Percentiles rank a stretch among this genome's conserved stretches.
These are phyloP conservation scores for Mucor piriformis DNA, from an alignment of 371 early-diverging fungal genomes.

Conservation along the genomic window DNA sequence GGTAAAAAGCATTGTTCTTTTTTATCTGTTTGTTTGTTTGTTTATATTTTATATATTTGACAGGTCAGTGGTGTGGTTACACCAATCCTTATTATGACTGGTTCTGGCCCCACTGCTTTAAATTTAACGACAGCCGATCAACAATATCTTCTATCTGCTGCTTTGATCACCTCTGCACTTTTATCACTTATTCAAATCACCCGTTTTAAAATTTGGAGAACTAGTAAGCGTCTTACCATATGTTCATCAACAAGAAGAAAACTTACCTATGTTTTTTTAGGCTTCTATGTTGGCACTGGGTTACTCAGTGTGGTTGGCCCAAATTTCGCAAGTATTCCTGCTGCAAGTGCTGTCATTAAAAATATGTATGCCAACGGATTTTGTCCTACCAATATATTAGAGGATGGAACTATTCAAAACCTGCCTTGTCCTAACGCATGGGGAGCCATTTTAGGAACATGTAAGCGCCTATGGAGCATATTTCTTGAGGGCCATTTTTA, in stretches of 20 bases:
- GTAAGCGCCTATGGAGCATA: conserved; percentile 31
- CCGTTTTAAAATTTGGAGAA: conserved; percentile 52
- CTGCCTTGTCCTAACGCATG: conserved; percentile 59
- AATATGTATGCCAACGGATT: conserved; percentile 50
- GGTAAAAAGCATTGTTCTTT: no score
- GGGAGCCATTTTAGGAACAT: conserved; percentile 65
- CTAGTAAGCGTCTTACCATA: conserved; percentile 29
- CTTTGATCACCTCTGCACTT: conserved; percentile 62
- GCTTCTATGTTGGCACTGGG: conserved; percentile 60
- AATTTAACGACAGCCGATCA: conserved; percentile 51
- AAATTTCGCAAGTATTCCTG: conserved; percentile 58
- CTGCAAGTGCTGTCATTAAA: conserved; percentile 38
- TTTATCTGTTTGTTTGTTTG: not conserved
- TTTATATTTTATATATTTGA: conserved; percentile 20
- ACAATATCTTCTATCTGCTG: conserved; percentile 58
- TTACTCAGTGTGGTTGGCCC: conserved; percentile 61
- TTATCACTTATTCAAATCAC: conserved; percentile 63
- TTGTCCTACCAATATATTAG: conserved; percentile 44
- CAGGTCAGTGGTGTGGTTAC: conserved; percentile 66
- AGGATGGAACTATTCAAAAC: conserved; percentile 47
- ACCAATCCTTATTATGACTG: conserved; percentile 59
- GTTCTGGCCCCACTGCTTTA: conserved; percentile 50
- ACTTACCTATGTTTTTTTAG: conserved; percentile 11
- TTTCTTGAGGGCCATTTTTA: not conserved
- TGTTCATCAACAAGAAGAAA: not conserved